phyloP scores from a whole-genome alignment of 169 alveolate genomes.

The Plasmodium gonderi region DNA sequence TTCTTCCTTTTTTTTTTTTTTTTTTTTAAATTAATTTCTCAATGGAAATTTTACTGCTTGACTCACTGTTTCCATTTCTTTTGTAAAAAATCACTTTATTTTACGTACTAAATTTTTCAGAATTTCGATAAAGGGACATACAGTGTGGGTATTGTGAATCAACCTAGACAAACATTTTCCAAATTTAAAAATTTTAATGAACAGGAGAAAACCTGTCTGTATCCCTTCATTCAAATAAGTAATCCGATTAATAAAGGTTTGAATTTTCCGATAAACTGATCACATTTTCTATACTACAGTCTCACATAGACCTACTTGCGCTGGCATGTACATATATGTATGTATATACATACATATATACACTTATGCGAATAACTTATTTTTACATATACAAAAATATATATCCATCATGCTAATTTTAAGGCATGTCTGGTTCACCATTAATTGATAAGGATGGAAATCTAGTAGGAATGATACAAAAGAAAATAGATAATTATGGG shows the following conservation, averaged over 20 bases:
- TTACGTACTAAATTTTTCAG: background rate
- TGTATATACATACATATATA: too few relatives aligned
- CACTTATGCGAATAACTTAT: too few relatives aligned
- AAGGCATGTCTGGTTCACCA: slow-evolving; percentile 74
- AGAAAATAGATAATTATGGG: slow-evolving; percentile 72
- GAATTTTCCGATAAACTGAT: background rate
- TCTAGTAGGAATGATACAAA: slow-evolving; percentile 72
- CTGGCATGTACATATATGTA: too few relatives aligned
- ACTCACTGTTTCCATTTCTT: background rate
- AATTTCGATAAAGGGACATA: slow-evolving; percentile 54
- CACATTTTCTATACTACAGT: background rate
- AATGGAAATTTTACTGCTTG: background rate
- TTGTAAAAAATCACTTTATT: background rate
- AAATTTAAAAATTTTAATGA: slow-evolving; percentile 35
- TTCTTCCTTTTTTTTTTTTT: slow-evolving; percentile 2
- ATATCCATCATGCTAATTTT: background rate
- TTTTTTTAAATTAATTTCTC: background rate
- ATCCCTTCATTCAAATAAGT: slow-evolving; percentile 67
- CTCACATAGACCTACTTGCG: too few relatives aligned
- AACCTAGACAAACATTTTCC: slow-evolving; percentile 58
- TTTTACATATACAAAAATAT: too few relatives aligned
- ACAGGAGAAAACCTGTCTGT: slow-evolving; percentile 13
- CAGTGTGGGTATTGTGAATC: slow-evolving; percentile 59
- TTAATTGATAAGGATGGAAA: slow-evolving; percentile 42
- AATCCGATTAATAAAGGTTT: slow-evolving; percentile 71